Evolutionary conservation across 495 filamentous ascomycete species (phyloP).

Genomic region (Lasiosphaeria hispida): DNA sequence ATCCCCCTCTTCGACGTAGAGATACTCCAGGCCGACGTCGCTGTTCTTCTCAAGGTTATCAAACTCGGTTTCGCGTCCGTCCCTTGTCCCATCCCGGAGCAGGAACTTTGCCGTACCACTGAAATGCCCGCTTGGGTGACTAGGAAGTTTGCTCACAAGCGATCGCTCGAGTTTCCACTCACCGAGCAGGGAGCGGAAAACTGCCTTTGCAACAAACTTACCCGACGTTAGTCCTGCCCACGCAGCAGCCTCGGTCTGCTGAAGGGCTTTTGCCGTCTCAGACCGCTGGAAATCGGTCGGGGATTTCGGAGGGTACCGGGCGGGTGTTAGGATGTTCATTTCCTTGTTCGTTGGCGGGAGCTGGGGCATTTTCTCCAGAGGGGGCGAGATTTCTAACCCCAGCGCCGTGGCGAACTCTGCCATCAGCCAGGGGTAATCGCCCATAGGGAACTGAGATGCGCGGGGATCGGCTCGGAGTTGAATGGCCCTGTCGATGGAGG

Average conservation of each 20-base stretch:
- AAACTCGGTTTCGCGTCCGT: conserved; percentile 42
- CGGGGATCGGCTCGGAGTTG: conserved; percentile 39
- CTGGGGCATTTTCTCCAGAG: conserved; percentile 23
- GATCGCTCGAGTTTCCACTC: conserved; percentile 60
- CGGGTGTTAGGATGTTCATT: conserved; percentile 47
- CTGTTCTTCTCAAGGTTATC: conserved; percentile 25
- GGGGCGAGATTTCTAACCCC: conserved; percentile 35
- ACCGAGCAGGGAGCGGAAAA: conserved; percentile 74
- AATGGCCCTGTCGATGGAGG: conserved; percentile 43
- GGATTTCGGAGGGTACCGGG: conserved; percentile 36
- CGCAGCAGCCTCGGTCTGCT: conserved; percentile 32
- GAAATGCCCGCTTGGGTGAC: conserved; percentile 59
- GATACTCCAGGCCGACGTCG: conserved; percentile 56
- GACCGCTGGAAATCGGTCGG: conserved; percentile 16
- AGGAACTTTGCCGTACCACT: conserved; percentile 61
- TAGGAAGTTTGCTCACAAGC: conserved; percentile 43
- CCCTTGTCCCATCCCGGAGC: conserved; percentile 52
- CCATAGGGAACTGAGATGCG: conserved; percentile 73
- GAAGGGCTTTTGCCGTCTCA: conserved; percentile 29
- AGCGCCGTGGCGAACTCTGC: conserved; percentile 63
- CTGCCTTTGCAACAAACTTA: conserved; percentile 56
- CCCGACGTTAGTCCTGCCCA: conserved; percentile 35
- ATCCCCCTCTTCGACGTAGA: conserved; percentile 63
- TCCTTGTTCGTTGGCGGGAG: conserved; percentile 35
- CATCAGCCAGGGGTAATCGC: conserved; percentile 77